Evolutionary conservation across 208 protist species (phyloP).

Genomic region (Trypanosomatidae sp.): DNA sequence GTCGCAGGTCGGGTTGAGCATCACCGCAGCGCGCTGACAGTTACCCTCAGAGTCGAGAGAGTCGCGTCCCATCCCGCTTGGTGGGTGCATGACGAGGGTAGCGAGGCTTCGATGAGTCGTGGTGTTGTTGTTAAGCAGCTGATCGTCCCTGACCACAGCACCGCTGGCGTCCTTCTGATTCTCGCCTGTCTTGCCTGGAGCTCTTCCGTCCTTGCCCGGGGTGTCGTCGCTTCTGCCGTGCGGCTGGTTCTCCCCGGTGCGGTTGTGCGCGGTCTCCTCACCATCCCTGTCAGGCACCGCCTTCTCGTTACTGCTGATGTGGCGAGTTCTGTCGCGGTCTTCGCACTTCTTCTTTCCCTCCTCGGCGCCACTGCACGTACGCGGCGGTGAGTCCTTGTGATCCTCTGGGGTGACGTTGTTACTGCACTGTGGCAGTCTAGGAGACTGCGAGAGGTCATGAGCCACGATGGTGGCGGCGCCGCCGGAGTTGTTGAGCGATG

Average conservation of each 20-base stretch:
- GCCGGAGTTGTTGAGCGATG: not conserved
- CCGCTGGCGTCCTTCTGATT: not conserved
- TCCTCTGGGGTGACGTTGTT: conserved; percentile 7
- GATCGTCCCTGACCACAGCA: not conserved
- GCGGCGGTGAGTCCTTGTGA: not conserved
- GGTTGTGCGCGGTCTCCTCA: conserved; percentile 10
- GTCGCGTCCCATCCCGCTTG: not conserved
- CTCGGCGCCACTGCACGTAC: not conserved
- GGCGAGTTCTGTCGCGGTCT: conserved; percentile 18
- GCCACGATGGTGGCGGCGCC: not conserved
- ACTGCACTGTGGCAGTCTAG: not conserved
- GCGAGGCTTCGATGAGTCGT: not conserved
- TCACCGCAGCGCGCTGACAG: not conserved
- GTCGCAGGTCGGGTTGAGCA: conserved; percentile 14
- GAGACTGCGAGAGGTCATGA: not conserved
- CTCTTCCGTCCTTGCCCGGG: not conserved
- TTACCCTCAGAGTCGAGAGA: not conserved
- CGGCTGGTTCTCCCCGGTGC: conserved; percentile 8
- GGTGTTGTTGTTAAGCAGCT: not conserved
- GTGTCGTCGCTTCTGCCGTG: conserved; percentile 6
- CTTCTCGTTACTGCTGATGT: conserved; percentile 29
- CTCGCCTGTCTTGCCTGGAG: not conserved
- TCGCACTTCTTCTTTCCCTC: conserved; percentile 6
- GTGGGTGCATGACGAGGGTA: not conserved
- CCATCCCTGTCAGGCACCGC: conserved; percentile 8